These are phyloP conservation scores for Aspergillus sergii DNA, from an alignment of 2,329 filamentous ascomycete genomes.

Conservation along the genomic window DNA sequence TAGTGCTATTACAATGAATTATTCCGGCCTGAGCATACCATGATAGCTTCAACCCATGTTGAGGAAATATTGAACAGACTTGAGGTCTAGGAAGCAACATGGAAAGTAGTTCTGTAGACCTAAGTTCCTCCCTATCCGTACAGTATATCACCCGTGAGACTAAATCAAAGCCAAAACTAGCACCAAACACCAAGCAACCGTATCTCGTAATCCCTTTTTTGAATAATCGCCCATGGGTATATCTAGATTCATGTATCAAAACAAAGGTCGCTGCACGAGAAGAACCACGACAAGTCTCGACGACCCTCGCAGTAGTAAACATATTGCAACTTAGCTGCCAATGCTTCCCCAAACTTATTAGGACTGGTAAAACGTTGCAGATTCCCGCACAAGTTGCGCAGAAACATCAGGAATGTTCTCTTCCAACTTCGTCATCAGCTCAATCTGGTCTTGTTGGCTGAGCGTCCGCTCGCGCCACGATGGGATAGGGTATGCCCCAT, in stretches of 20 bases:
- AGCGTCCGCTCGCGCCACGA: slow-evolving; percentile 65
- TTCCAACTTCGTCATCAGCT: slow-evolving; percentile 80
- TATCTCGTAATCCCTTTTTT: slow-evolving; percentile 7
- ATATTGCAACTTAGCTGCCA: neutral
- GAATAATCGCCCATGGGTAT: slow-evolving; percentile 13
- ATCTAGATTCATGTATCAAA: slow-evolving; percentile 10
- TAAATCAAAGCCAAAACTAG: slow-evolving; percentile 1
- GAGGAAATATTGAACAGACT: neutral
- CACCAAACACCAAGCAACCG: slow-evolving; percentile 12
- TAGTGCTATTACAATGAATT: neutral
- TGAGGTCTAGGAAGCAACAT: neutral
- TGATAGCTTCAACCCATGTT: neutral
- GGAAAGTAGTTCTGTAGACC: neutral
- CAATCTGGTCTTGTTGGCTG: slow-evolving; percentile 77
- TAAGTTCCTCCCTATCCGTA: neutral
- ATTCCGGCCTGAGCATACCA: neutral
- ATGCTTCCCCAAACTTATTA: slow-evolving; percentile 16
- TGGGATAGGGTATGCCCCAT: slow-evolving; percentile 49
- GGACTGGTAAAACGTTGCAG: slow-evolving; percentile 45
- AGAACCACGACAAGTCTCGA: neutral
- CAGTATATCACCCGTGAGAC: neutral
- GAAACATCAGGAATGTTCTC: slow-evolving; percentile 53
- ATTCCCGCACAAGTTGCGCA: slow-evolving; percentile 41
- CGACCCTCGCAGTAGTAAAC: neutral
- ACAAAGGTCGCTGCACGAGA: neutral